Conservation (phyloP, 345 rosid genomes). For the Rubroshorea leprosula region DNA sequence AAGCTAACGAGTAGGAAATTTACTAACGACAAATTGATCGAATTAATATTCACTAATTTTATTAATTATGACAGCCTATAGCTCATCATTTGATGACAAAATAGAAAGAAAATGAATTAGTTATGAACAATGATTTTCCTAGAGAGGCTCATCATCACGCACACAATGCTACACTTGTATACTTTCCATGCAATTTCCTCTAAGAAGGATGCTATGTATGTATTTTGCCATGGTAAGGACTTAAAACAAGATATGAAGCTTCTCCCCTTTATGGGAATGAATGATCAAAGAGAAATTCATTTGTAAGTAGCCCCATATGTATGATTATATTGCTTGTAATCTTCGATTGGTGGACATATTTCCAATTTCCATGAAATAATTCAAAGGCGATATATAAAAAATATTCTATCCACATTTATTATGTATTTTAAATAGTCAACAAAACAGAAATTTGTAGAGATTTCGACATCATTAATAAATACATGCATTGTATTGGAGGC, state of each 20-base stretch:
- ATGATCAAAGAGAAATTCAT: background rate
- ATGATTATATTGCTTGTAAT: too few species aligned
- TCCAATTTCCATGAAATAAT: background rate
- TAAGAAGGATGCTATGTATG: background rate
- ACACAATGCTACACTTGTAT: slow-evolving; percentile 6
- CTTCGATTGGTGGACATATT: background rate
- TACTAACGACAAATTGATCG: background rate
- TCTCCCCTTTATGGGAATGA: too few species aligned
- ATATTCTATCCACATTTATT: background rate
- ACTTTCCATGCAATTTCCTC: slow-evolving; percentile 18
- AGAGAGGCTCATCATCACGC: background rate
- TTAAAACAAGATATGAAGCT: background rate
- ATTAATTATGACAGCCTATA: too few species aligned
- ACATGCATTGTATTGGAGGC: too few species aligned
- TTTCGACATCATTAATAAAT: too few species aligned
- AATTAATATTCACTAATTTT: too few species aligned
- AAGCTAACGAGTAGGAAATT: background rate
- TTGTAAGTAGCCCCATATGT: background rate
- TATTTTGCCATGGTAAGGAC: background rate
- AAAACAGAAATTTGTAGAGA: background rate
- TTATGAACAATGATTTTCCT: slow-evolving; percentile 1
- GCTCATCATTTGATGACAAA: too few species aligned
- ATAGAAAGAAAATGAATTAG: background rate
- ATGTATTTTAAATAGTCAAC: background rate
- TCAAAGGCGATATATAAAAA: background rate